Base-by-base conservation (phyloP, 768 basidiomycete species). In the Artomyces pyxidatus region DNA sequence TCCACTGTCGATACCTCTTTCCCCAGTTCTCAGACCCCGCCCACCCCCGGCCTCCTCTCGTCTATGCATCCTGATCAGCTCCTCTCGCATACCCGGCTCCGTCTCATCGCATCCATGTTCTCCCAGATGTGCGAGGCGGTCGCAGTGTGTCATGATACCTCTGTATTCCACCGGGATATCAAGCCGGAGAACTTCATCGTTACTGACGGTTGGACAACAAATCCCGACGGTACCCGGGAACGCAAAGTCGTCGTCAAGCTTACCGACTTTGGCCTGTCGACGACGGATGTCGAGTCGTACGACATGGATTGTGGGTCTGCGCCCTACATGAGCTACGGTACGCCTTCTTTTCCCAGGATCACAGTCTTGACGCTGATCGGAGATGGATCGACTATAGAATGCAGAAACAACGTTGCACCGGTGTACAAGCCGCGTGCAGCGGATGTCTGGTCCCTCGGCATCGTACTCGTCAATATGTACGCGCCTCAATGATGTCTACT, bases 241-340 rank as follows among this genome's bases (percentile, higher is more conserved):
- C 81, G 90, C 59, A 86, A 86, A 62, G 95, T 99, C 52, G 71
- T 95, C 47, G 93, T 97, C 71, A 99, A 99, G 72, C 76, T 99
- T 54, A 83, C 91, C 6, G 95, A 99, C 67, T 99, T 98, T 73
- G 95, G 95, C 17, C 71, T 99, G 39, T 92, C 91, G 7, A 98
- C 95, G 1, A 84, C 78, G 12, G 92, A 98, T 60, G 65, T 80
- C 55, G 81, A 89, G 55, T 92, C 88, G 49, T 84, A 87, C 50
- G 95, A 99, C 66, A 91, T 98, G 78, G 95, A 98, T 65, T 98
- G 96, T 66, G 95, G 95, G 50, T 95, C 92, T 65, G 92, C 93
- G 45, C 95, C 95, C 0, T 98, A 98, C 67, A 97, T 98, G 95
- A 94, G 91, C 65, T 97, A 85, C 61, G 91, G 91, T 91, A 58